Base-by-base conservation (phyloP, 805 yeast genomes). In the Pichia pseudocactophila region DNA sequence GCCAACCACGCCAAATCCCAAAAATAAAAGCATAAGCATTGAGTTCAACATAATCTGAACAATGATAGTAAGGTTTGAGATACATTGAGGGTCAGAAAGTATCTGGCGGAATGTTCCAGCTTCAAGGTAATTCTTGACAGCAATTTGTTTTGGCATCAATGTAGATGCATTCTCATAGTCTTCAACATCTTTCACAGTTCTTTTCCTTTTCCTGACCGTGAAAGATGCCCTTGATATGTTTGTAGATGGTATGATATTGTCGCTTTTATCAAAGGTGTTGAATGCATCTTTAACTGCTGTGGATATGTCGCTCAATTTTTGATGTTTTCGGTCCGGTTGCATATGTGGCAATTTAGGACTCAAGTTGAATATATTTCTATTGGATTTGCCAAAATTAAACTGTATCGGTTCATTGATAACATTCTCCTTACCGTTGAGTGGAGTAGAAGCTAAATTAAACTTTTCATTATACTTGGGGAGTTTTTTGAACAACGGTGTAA, bases 241-340 rank as follows among this genome's bases (percentile, higher is more conserved):
- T 11, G 45, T 41, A 3, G 31, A 25, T 8, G 45, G 35, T 15
- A 43, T 36, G 8, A 37, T 27, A n/a, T 32, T 7, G 15, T 34
- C 30, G 7, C 8, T 37, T 30, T 46, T 50, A 39, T 58, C 62
- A 44, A 59, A 59, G 15, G 57, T 38, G 27, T 58, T 50, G 34
- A 56, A 59, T 7, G 63, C 63, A n/a, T 53, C 55, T 37, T 53
- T 55, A n/a, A 5, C 16, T 28, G 31, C 55, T 56, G 25, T 49
- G 49, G 7, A 28, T 27, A n/a, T 51, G 47, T 25, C 31, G 6
- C 13, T 12, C 6, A 47, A 46, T 18, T 56, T 47, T 39, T 44
- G 40, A 32, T 45, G 42, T 22, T 55, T 42, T 6, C 53, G n/a
- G n/a, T n/a, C 56, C 8, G 59, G 57, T 42, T 51, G 55, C 4